phyloP scores from a whole-genome alignment of 768 basidiomycete species.

The Termitomyces sp. region DNA sequence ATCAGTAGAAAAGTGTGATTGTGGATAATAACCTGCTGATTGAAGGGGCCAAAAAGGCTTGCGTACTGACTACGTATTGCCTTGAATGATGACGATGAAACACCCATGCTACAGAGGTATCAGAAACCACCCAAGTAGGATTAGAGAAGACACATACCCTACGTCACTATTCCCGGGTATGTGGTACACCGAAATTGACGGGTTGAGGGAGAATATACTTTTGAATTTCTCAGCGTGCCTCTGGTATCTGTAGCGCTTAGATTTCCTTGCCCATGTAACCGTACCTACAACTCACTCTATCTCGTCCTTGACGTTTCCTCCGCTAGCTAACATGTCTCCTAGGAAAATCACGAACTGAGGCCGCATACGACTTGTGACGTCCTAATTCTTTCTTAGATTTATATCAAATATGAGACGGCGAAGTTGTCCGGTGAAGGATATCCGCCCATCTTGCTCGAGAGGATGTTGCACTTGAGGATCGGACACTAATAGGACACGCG shows the following conservation, averaged over 20 bases:
- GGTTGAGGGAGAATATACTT: constrained; percentile 47
- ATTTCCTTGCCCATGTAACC: background rate
- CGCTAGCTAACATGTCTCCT: constrained; percentile 73
- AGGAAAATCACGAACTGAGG: constrained; percentile 71
- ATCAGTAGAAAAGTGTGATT: constrained; percentile 73
- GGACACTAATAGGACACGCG: constrained; percentile 64
- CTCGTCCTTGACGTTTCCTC: constrained; percentile 48
- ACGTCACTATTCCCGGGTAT: constrained; percentile 85
- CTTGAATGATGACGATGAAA: constrained; percentile 45
- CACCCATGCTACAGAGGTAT: constrained; percentile 44
- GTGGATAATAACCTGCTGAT: constrained; percentile 54
- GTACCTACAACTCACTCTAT: constrained; percentile 30
- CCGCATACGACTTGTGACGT: constrained; percentile 48
- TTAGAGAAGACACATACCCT: constrained; percentile 36
- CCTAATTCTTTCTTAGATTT: constrained; percentile 72
- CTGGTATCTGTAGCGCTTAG: constrained; percentile 46
- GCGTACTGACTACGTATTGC: constrained; percentile 57
- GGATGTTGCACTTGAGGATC: constrained; percentile 61
- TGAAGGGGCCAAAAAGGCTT: constrained; percentile 65
- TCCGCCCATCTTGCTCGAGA: constrained; percentile 26
- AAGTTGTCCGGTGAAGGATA: constrained; percentile 38
- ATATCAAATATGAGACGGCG: constrained; percentile 48
- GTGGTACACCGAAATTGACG: constrained; percentile 44
- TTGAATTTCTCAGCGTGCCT: constrained; percentile 59
- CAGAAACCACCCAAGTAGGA: background rate